Base-by-base conservation (phyloP, 2,329 filamentous ascomycete genomes). In the Cyphellophora europaea region DNA sequence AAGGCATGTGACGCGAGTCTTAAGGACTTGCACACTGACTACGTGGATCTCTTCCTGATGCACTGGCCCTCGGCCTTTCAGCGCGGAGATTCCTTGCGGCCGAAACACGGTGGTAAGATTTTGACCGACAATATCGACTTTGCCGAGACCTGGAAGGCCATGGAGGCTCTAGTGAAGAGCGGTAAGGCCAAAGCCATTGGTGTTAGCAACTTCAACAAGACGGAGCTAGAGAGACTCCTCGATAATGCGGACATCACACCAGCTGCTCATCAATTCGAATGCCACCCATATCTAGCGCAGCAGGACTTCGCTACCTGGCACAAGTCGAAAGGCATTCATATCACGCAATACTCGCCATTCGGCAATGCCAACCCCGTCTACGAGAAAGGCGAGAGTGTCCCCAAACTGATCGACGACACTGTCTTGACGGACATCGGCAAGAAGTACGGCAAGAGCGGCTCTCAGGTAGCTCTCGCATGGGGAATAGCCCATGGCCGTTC, bases 21-120 rank as follows among this genome's bases (percentile, higher is more conserved):
- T 34, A 68, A 76, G 52, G 69, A 76, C 49, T 67, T 82, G 49
- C 70, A 67, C 10, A 61, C 78, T 25, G 77, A 78, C 39, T 82
- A 83, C 52, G 63, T 84, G 38, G 79, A 84, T 52, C 63, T 84
- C 8, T 82, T 72, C 54, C 65, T 83, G 38, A 81, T 86, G 52
- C 78, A 82, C 57, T 84, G 69, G 67, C 73, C 72, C 0, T 62
- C 66, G 6, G 60, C 72, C 1, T 75, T 72, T 52, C 63, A 65
- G 30, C 57, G 63, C 15, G 62, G 67, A n/a, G 56, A 60, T 14
- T 56, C 64, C 5, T 42, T 61, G 27, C 62, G 71, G 32, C 69
- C 70, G 3, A 66, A 66, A 41, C 53, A 55, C 37, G 49, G 58
- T 15, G 63, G 61, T 17, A 66, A 65, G 33, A 51, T 54, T 3